These are phyloP conservation scores for Leishmania gerbilli DNA, from an alignment of 208 protist genomes.

Conservation along the genomic window DNA sequence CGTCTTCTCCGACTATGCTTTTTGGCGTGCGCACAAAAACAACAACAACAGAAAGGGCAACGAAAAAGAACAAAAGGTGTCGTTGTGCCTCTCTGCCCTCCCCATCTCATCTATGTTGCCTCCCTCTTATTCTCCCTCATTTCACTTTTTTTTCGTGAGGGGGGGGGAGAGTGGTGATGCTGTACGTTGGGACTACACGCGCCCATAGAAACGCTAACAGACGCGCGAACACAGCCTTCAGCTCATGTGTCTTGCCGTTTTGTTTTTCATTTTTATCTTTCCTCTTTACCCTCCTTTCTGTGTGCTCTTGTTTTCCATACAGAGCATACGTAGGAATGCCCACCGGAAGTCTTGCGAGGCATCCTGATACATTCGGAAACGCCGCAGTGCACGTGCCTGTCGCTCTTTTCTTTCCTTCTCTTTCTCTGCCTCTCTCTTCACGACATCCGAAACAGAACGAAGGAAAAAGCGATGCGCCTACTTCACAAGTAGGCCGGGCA, in stretches of 20 bases:
- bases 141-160: background rate
- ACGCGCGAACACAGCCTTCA: background rate
- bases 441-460: too few species aligned
- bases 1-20: background rate
- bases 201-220: background rate
- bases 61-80: background rate
- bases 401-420: background rate
- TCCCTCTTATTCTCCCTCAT: background rate
- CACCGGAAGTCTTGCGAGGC: background rate
- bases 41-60: background rate
- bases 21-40: background rate
- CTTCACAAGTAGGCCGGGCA: background rate
- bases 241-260: background rate
- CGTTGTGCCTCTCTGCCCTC: background rate
- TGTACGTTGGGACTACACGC: background rate
- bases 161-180: background rate
- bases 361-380: background rate
- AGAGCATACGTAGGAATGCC: background rate
- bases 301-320: background rate
- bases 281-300: background rate
- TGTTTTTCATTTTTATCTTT: background rate
- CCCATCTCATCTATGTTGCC: background rate
- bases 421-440: background rate
- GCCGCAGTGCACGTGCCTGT: too few species aligned
- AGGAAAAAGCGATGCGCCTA: background rate